Conservation (phyloP, 1,284 basidiomycete species). For the Heterobasidion occidentale region DNA sequence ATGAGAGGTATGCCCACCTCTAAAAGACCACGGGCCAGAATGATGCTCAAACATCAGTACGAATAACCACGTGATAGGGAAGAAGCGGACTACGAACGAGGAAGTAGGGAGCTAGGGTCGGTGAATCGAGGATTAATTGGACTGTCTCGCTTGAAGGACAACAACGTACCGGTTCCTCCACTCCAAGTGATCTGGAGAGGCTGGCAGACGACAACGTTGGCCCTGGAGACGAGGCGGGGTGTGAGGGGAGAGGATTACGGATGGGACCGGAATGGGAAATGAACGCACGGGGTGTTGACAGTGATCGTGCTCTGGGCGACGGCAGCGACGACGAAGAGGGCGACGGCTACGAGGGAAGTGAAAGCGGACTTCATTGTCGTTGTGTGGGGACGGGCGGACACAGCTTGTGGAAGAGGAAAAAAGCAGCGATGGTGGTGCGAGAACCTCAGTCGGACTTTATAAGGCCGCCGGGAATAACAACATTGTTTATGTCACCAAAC, state of each 20-base stretch:
- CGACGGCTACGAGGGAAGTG: slow-evolving; percentile 24
- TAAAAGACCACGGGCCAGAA: neutral
- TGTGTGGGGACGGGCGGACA: neutral
- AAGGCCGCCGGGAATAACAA: neutral
- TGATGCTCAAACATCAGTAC: neutral
- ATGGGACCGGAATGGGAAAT: neutral
- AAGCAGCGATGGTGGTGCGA: slow-evolving; percentile 2
- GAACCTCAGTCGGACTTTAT: slow-evolving; percentile 1
- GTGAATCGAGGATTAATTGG: too few relatives aligned
- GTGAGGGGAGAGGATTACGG: slow-evolving; percentile 2
- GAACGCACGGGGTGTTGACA: slow-evolving; percentile 56
- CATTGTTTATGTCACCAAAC: slow-evolving; percentile 3
- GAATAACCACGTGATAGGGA: neutral
- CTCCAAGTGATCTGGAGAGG: slow-evolving; percentile 39
- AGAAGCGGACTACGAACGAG: slow-evolving; percentile 4
- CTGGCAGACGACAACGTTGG: slow-evolving; percentile 40
- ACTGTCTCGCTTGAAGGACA: neutral
- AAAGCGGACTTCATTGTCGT: slow-evolving; percentile 35
- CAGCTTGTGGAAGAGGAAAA: neutral
- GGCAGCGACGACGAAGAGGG: slow-evolving; percentile 30
- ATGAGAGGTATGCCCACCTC: slow-evolving; percentile 6
- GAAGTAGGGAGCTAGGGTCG: slow-evolving; percentile 11
- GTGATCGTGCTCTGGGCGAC: slow-evolving; percentile 33
- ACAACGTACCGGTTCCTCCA: slow-evolving; percentile 42
- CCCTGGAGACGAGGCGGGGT: slow-evolving; percentile 19